Evolutionary conservation across 352 stramenopile genomes (phyloP), one percentile per base, ranked within the genome.

Genomic region (Albugo laibachii): DNA sequence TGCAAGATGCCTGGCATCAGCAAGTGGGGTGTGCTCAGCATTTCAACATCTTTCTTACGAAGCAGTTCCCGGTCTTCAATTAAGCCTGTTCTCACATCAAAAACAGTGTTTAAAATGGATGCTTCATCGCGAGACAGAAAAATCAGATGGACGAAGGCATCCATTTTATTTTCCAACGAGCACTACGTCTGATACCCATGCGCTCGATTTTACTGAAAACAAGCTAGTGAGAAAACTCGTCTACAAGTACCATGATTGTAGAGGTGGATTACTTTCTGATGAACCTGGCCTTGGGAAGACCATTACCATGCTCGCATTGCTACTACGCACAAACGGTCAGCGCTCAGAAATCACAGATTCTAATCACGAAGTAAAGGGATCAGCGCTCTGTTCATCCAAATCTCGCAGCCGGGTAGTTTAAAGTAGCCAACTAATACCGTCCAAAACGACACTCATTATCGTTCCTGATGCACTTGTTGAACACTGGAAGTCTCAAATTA

Each of bases 251-350:
- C 45, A 56, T 2, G 75, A 92, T 40, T 60, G 62, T 2, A 71
- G 69, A 14, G 75, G 78, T 0, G 78, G 78, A 14, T 66, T 92
- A 41, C 83, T 92, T 36, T 88, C 70, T 42, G 75, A 92, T 41
- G 78, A 92, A 20, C 78, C 78, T 18, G 78, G 78, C 0, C 61
- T 92, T 0, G 78, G 78, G 14, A 92, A 92, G 56, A 92, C 78
- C 0, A 85, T 92, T 46, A 88, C 78, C 11, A 86, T 92, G 65
- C 47, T 88, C 8, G 74, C 78, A 19, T 49, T 92, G 21, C 67
- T 92, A 13, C 47, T 91, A 4, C 70, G 78, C 18, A 87, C 78
- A 20, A 80, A 83, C 50, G 73, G 74, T 5, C 67, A 81, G 48
- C 43, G 53, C 0, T 54, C 60, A 1, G 49, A 48, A 11, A 13